Evolutionary conservation across 2,329 filamentous ascomycete genomes (phyloP).

Genomic region (Periconia sp.): DNA sequence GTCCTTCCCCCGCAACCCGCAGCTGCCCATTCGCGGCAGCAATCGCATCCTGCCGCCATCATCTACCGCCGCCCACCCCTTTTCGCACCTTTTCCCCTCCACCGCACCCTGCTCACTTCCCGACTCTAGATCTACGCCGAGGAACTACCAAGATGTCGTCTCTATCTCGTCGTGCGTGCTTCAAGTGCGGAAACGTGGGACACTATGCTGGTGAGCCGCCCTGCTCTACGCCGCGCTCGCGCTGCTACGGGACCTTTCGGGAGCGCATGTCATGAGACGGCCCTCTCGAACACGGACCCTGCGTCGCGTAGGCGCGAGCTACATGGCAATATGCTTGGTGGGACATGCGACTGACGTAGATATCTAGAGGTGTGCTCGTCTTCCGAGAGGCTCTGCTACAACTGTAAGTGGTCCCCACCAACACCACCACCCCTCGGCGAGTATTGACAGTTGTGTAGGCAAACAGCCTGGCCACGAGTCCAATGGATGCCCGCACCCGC

Average conservation of each 20-base stretch:
- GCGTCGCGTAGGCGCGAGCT: constrained; percentile 25
- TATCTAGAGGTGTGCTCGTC: constrained; percentile 89
- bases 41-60: constrained; percentile 28
- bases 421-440: constrained; percentile 6
- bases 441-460: constrained; percentile 54
- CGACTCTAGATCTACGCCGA: constrained; percentile 33
- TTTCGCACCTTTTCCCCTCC: constrained; percentile 16
- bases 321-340: constrained; percentile 7
- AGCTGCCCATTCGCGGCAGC: constrained; percentile 16
- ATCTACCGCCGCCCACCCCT: constrained; percentile 15
- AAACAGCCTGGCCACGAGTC: constrained; percentile 96
- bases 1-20: constrained; percentile 10
- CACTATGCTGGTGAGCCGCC: constrained; percentile 57
- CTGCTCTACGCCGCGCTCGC: constrained; percentile 18
- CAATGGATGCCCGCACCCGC: constrained; percentile 93
- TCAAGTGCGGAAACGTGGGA: constrained; percentile 60
- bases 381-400: constrained; percentile 98
- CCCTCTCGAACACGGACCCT: constrained; percentile 12
- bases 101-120: constrained; percentile 21
- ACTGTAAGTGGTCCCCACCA: constrained; percentile 69
- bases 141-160: constrained; percentile 55
- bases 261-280: constrained; percentile 20
- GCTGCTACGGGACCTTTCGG: constrained; percentile 26
- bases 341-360: constrained; percentile 28
- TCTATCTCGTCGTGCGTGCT: constrained; percentile 60